phyloP scores from a whole-genome alignment of 495 filamentous ascomycete species.

The Hypoxylon rickii region DNA sequence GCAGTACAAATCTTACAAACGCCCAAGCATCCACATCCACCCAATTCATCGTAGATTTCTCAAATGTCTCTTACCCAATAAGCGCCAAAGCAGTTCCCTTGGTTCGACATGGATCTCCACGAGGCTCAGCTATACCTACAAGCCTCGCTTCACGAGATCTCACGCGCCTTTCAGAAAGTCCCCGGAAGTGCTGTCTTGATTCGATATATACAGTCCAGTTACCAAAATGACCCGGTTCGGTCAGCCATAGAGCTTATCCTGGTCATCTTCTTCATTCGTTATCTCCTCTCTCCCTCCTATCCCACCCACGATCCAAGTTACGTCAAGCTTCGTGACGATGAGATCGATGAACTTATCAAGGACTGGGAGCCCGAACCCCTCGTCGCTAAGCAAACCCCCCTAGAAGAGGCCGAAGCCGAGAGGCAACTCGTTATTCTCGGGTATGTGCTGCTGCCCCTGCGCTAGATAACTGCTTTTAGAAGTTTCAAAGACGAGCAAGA shows the following conservation, averaged over 20 bases:
- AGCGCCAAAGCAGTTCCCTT: neutral
- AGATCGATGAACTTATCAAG: conserved; percentile 96
- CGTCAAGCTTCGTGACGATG: conserved; percentile 87
- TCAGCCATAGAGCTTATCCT: conserved; percentile 93
- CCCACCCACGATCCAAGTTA: conserved; percentile 84
- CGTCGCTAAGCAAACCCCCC: conserved; percentile 67
- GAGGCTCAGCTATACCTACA: conserved; percentile 74
- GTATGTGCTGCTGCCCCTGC: conserved; percentile 60
- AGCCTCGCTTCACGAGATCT: conserved; percentile 66
- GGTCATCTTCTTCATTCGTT: conserved; percentile 93
- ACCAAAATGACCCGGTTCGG: conserved; percentile 94
- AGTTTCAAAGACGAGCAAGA: too few relatives aligned
- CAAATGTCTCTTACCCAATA: conserved; percentile 15
- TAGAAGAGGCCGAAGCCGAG: conserved; percentile 83
- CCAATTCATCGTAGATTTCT: neutral
- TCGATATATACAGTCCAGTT: conserved; percentile 93
- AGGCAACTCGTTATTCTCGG: conserved; percentile 85
- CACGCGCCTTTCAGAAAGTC: conserved; percentile 78
- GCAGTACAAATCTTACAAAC: too few relatives aligned
- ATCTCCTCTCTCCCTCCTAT: conserved; percentile 88
- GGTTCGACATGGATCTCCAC: conserved; percentile 73
- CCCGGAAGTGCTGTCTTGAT: conserved; percentile 93
- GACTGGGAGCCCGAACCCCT: conserved; percentile 97
- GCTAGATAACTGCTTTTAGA: neutral
- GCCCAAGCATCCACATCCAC: too few relatives aligned